These are phyloP conservation scores for Pythium sukuiense DNA, from an alignment of 352 stramenopile genomes.

Conservation along the genomic window DNA sequence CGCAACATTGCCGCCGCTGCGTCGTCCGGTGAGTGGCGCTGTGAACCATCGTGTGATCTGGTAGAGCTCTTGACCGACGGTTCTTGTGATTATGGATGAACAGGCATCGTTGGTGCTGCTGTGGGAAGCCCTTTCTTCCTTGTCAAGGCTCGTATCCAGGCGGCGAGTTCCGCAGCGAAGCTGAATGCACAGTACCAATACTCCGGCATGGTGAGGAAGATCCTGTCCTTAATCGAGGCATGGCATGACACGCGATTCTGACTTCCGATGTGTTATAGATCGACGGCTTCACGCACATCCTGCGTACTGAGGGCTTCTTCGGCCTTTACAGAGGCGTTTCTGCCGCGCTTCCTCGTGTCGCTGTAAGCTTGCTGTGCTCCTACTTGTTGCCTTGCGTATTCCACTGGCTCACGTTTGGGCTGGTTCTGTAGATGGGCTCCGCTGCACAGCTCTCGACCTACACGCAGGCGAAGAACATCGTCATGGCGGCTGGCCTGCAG, in stretches of 20 bases:
- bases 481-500: constrained; percentile 71
- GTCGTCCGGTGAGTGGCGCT: constrained; percentile 47
- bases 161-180: constrained; percentile 63
- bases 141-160: constrained; percentile 84
- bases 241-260: neutral
- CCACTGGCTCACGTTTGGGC: neutral
- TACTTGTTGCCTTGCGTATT: no score
- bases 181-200: constrained; percentile 88
- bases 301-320: constrained; percentile 63
- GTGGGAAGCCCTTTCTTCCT: constrained; percentile 86
- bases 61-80: constrained; percentile 2
- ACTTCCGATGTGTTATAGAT: constrained; percentile 37
- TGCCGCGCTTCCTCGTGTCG: constrained; percentile 74
- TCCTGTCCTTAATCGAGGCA: neutral
- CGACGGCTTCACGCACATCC: constrained; percentile 77
- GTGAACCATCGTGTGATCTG: neutral
- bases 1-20: constrained; percentile 75
- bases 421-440: constrained; percentile 62
- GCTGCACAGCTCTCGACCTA: constrained; percentile 84
- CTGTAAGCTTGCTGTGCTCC: constrained; percentile 35
- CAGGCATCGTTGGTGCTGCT: constrained; percentile 71
- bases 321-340: constrained; percentile 77
- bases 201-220: constrained; percentile 59
- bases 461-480: constrained; percentile 79
- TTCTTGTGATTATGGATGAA: neutral